Evolutionary conservation across 1,284 basidiomycete genomes (phyloP), one percentile per base, ranked within the genome.

Genomic region (Leucoagaricus sp.): DNA sequence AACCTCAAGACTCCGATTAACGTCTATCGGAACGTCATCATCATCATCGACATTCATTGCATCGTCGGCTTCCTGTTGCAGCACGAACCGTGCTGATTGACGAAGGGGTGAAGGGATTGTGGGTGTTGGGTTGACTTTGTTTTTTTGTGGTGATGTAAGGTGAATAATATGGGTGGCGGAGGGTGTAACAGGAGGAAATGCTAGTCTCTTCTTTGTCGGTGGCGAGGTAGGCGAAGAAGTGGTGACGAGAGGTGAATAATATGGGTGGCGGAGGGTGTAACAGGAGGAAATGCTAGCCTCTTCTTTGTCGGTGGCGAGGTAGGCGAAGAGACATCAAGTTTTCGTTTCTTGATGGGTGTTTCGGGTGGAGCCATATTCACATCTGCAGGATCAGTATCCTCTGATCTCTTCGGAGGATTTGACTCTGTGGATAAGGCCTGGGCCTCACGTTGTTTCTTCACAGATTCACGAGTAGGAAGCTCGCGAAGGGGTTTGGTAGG

Each of bases 301-400:
- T 25, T 47, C 25, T 53, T 58, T 12, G 57, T 17, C 10, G 47
- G 45, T 2, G 51, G 13, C 15, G n/a, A n/a, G n/a, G 51, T 42
- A 3, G 31, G 38, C 1, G 49, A 29, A 29, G 48, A 25, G 8
- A 28, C 17, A 1, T 60, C 63, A 6, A 63, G 23, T 26, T 58
- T 61, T 15, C 64, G 44, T 42, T 57, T 62, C 44, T 65, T 65
- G 3, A 55, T 61, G 4, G 64, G 64, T 40, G 64, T 63, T 48
- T 61, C 60, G 9, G 57, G 59, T 10, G 55, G 12, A 4, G 23
- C 21, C 41, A 54, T 53, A 2, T 56, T 59, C 13, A 41, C 50
- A 33, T 59, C 61, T 41, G 13, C 40, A 9, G 28, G 10, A 56
- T 26, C 28, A 9, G 29, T 28, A 19, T 49, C 55, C 4, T 34